Percentiles rank a stretch among this genome's conserved stretches.
phyloP scores from a whole-genome alignment of 768 basidiomycete species.

The Mrakia frigida region DNA sequence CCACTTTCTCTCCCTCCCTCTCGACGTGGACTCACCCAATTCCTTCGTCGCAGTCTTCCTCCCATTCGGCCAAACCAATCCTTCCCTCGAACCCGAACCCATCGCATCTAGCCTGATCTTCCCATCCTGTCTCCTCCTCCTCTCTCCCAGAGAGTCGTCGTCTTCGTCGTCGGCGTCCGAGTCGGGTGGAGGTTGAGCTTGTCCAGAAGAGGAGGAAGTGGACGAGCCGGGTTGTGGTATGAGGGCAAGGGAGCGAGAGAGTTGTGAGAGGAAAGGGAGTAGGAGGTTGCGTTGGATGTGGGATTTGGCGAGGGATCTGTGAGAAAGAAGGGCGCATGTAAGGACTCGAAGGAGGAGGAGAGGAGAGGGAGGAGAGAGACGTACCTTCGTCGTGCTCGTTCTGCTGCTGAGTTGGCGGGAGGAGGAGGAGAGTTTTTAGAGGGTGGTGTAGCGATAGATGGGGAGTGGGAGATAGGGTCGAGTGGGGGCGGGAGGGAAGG shows the following conservation, averaged over 20 bases:
- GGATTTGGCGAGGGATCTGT: constrained; percentile 1
- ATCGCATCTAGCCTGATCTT: not conserved
- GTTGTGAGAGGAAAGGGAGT: not conserved
- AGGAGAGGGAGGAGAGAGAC: not conserved
- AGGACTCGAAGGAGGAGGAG: not conserved
- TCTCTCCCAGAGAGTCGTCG: not conserved
- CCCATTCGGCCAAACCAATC: not conserved
- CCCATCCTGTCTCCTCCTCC: not conserved
- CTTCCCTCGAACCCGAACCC: not conserved
- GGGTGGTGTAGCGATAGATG: not conserved
- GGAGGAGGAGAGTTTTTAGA: not conserved
- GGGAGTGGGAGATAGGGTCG: not conserved
- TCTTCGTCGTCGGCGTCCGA: not conserved
- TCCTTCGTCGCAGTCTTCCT: constrained; percentile 1
- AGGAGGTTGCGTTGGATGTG: constrained; percentile 9
- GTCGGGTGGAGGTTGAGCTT: not conserved
- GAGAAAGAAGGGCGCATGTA: not conserved
- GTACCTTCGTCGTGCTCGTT: not conserved
- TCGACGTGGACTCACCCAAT: not conserved
- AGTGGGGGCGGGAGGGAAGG: no score
- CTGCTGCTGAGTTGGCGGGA: not conserved
- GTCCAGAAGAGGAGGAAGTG: not conserved
- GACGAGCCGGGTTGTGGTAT: not conserved
- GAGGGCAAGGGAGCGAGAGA: not conserved
- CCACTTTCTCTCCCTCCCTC: not conserved